These are phyloP conservation scores for Penicillium salamii DNA, from an alignment of 495 filamentous ascomycete genomes.

Conservation along the genomic window DNA sequence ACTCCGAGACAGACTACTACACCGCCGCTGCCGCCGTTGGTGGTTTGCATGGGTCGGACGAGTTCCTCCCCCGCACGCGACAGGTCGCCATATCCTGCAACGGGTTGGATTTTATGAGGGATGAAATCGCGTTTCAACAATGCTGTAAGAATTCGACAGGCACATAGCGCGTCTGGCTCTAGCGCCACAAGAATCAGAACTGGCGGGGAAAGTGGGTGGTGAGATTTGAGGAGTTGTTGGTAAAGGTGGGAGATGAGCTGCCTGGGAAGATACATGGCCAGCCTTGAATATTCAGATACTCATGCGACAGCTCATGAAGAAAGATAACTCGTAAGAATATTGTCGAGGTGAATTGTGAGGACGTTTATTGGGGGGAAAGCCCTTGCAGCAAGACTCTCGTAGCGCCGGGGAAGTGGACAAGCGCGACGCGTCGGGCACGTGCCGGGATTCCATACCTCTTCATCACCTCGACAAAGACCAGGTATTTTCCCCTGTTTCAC, in stretches of 20 bases:
- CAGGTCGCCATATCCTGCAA: conserved; percentile 89
- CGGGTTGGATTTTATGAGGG: conserved; percentile 94
- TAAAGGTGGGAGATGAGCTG: conserved; percentile 86
- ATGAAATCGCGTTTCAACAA: conserved; percentile 96
- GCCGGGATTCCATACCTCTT: conserved; percentile 24
- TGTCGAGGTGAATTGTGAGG: not conserved
- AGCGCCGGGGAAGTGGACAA: conserved; percentile 17
- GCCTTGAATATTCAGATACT: conserved; percentile 16
- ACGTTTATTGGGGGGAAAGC: conserved; percentile 4
- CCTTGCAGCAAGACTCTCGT: conserved; percentile 9
- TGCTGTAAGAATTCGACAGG: conserved; percentile 86
- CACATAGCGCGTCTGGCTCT: conserved; percentile 93
- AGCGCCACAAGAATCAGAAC: conserved; percentile 92
- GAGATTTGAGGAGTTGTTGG: conserved; percentile 73
- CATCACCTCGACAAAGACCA: conserved; percentile 23
- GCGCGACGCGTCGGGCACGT: conserved; percentile 29
- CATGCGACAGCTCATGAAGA: conserved; percentile 22
- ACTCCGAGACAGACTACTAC: conserved; percentile 90
- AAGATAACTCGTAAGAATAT: conserved; percentile 9
- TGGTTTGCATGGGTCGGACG: conserved; percentile 77
- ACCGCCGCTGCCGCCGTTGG: conserved; percentile 75
- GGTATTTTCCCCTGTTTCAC: conserved; percentile 3
- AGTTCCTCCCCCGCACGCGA: conserved; percentile 71
- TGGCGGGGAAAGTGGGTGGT: conserved; percentile 79
- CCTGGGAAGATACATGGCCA: conserved; percentile 90